Evolutionary conservation across 441 rosid genomes (phyloP).

Genomic region (Geranium incanum): DNA sequence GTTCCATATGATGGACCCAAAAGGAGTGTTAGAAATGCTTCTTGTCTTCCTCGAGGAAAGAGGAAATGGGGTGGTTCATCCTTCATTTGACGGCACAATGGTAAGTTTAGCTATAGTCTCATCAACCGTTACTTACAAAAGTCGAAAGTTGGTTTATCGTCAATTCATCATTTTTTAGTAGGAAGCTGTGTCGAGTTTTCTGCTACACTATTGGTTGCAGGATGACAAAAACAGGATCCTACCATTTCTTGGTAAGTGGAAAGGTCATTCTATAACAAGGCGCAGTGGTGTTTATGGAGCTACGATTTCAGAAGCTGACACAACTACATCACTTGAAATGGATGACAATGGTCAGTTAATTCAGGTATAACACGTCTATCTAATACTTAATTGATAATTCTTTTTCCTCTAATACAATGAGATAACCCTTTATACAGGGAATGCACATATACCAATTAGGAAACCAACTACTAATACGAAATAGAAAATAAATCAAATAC

Average conservation of each 20-base stretch:
- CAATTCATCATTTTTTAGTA: background rate
- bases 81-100: conserved; percentile 37
- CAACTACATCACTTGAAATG: conserved; percentile 48
- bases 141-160: background rate
- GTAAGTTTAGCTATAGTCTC: conserved; percentile 26
- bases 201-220: conserved; percentile 31
- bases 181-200: background rate
- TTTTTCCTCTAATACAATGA: too few species aligned
- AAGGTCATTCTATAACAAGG: conserved; percentile 69
- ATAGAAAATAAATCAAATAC: too few species aligned
- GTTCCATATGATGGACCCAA: conserved; percentile 80
- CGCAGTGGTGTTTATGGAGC: conserved; percentile 89
- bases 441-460: too few species aligned
- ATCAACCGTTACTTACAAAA: background rate
- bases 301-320: conserved; percentile 63
- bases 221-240: conserved; percentile 34
- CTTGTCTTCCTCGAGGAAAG: conserved; percentile 75
- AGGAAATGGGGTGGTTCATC: conserved; percentile 36
- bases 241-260: conserved; percentile 84
- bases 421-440: too few species aligned
- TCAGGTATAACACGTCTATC: conserved; percentile 38
- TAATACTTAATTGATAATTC: too few species aligned
- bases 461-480: too few species aligned
- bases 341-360: conserved; percentile 51
- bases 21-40: conserved; percentile 74